Conservation (phyloP, 2,329 filamentous ascomycete species). For the Penicillium sp. region DNA sequence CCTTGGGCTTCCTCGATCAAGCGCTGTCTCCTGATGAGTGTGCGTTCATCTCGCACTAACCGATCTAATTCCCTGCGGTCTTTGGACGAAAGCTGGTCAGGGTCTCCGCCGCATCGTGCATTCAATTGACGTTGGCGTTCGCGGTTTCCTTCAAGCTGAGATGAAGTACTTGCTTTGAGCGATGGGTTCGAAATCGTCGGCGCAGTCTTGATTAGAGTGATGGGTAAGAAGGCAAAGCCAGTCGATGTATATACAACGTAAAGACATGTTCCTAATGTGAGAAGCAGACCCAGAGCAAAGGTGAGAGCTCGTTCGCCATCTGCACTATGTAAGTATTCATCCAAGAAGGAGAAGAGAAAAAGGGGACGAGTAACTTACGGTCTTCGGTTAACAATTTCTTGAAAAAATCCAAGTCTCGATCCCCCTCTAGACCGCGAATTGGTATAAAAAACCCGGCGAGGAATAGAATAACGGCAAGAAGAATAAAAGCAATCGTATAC, state of each 20-base stretch:
- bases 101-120: constrained; percentile 72
- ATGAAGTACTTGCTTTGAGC: constrained; percentile 69
- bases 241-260: constrained; percentile 87
- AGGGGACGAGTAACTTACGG: constrained; percentile 57
- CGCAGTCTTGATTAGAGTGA: constrained; percentile 87
- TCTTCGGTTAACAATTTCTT: constrained; percentile 78
- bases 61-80: constrained; percentile 85
- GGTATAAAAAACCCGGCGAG: constrained; percentile 92
- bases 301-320: constrained; percentile 88
- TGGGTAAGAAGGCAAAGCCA: constrained; percentile 81
- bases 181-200: constrained; percentile 80
- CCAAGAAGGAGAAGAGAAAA: neutral
- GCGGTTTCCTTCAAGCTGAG: constrained; percentile 79
- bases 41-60: constrained; percentile 84
- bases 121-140: constrained; percentile 91
- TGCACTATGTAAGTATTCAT: constrained; percentile 24
- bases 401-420: constrained; percentile 84
- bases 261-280: constrained; percentile 78
- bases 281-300: constrained; percentile 82
- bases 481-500: constrained; percentile 82
- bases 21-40: constrained; percentile 81
- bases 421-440: constrained; percentile 61
- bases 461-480: constrained; percentile 73
- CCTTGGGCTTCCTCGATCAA: constrained; percentile 67
- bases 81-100: constrained; percentile 72